Evolutionary conservation across 2,329 filamentous ascomycete species (phyloP), one percentile per base, ranked within the genome.

Genomic region (Metarhizium brunneum): DNA sequence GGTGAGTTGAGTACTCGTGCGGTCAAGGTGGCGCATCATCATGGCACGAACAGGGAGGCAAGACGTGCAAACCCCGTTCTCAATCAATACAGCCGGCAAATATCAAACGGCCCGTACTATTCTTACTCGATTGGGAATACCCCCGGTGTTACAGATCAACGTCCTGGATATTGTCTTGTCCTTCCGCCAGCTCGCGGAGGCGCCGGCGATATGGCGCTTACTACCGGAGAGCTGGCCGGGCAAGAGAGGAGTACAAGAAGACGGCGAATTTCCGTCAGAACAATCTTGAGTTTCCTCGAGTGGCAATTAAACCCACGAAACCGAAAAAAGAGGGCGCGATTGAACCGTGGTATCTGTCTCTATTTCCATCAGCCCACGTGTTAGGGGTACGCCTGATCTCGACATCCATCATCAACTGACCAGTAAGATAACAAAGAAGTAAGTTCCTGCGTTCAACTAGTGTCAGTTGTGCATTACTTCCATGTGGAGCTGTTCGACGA

Each of bases 171-270:
- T 45, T 20, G 42, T 1, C 42, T 45, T 45, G 42, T 14, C 40
- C 36, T 53, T 58, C 57, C 57, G 57, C 45, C 35, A 47, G 18
- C 40, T 35, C n/a, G 50, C 57, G 57, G 57, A 58, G 45, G 50
- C 57, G 57, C 54, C 56, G 57, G 47, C 54, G 11, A 38, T 13
- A 20, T 18, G 13, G 47, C 30, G 48, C 45, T 38, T 29, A 25
- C 51, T 47, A 54, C 51, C 47, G 51, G 54, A 50, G 47, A 32
- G 14, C 11, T 47, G 14, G 11, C 36, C 49, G 50, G 54, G 13
- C 18, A 18, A 14, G 20, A 29, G 35, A 58, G 36, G 8, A 45
- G 7, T 58, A 58, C 54, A 58, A 58, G 45, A 57, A 49, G 45
- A 54, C 45, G 45, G 29, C 18, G 42, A 45, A 16, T 47, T 13